phyloP scores from a whole-genome alignment of 2,329 filamentous ascomycete genomes.

The Talaromyces marneffei region DNA sequence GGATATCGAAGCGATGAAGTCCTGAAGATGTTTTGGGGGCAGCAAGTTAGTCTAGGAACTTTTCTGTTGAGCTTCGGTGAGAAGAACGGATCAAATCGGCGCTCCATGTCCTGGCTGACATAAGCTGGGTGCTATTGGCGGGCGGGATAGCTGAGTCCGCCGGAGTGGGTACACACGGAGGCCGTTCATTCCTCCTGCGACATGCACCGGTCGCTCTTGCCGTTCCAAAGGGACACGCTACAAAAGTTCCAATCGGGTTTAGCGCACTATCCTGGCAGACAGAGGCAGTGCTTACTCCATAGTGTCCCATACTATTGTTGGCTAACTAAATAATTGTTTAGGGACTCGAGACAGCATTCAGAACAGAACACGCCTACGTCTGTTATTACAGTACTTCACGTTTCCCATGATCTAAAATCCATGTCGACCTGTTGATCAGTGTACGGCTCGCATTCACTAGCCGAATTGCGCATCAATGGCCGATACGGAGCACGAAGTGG shows the following conservation, averaged over 20 bases:
- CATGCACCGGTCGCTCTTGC: neutral
- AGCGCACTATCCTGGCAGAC: conserved; percentile 3
- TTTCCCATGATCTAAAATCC: conserved; percentile 7
- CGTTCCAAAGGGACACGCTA: conserved; percentile 14
- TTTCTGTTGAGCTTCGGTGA: conserved; percentile 42
- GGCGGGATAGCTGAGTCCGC: conserved; percentile 15
- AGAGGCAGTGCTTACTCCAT: conserved; percentile 3
- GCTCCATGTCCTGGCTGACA: conserved; percentile 18
- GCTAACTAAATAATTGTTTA: conserved; percentile 1
- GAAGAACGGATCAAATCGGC: conserved; percentile 29
- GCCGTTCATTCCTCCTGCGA: conserved; percentile 17
- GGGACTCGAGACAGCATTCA: neutral
- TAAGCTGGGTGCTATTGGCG: conserved; percentile 16
- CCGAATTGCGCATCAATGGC: conserved; percentile 38
- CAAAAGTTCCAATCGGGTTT: conserved; percentile 4
- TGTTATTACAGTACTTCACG: neutral
- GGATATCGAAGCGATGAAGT: neutral
- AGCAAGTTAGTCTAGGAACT: conserved; percentile 26
- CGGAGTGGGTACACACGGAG: conserved; percentile 11
- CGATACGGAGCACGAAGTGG: conserved; percentile 34
- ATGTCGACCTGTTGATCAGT: conserved; percentile 24
- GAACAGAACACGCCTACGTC: neutral
- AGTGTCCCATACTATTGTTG: neutral
- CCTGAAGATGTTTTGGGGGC: conserved; percentile 20
- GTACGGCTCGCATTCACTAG: conserved; percentile 24